Conservation (phyloP, 2,329 filamentous ascomycete genomes). For the Domatiomyces globalis region DNA sequence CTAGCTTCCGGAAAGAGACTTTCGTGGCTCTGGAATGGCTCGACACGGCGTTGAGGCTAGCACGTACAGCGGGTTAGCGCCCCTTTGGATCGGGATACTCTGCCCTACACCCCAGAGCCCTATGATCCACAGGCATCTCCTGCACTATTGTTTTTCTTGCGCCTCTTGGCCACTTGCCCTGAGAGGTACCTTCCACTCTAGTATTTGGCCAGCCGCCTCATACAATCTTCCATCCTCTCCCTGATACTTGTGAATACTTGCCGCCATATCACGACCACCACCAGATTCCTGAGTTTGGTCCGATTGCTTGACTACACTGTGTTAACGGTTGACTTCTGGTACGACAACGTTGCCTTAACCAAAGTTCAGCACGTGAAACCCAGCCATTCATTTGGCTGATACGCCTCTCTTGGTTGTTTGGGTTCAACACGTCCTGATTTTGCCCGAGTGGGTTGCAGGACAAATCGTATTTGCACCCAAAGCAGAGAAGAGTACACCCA, state of each 20-base stretch:
- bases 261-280: neutral
- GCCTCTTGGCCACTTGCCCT: neutral
- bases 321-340: neutral
- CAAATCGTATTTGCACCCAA: neutral
- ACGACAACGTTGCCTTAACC: neutral
- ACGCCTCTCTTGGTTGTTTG: neutral
- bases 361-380: neutral
- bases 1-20: constrained; percentile 11
- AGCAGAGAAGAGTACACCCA: neutral
- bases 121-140: neutral
- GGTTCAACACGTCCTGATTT: neutral
- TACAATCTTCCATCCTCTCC: neutral
- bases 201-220: neutral
- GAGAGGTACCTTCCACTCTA: neutral
- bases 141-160: neutral
- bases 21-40: constrained; percentile 7
- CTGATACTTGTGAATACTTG: neutral
- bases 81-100: neutral
- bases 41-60: constrained; percentile 11
- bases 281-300: neutral
- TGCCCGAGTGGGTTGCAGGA: no score
- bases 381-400: neutral
- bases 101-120: neutral
- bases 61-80: constrained; percentile 10
- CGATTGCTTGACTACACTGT: neutral